phyloP scores from a whole-genome alignment of 148 eudicot genomes.

The Persicaria tinctoria region DNA sequence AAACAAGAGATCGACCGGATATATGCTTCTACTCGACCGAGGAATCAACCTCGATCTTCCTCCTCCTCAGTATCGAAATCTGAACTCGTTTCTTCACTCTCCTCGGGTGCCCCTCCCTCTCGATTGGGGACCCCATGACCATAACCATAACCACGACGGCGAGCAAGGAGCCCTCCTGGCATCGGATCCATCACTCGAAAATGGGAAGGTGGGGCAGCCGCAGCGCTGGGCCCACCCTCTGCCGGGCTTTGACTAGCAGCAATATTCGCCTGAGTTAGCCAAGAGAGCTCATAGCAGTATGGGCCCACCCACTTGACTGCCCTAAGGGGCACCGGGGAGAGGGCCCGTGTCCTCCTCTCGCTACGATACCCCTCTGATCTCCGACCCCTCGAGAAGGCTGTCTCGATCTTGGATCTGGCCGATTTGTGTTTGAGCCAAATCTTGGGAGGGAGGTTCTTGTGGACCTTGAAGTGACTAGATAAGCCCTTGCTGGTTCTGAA shows the following conservation, averaged over 20 bases:
- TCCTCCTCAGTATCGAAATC: too few relatives aligned
- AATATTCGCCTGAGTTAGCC: not conserved
- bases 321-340: slow-evolving; percentile 1
- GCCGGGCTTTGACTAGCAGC: not conserved
- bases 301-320: not conserved
- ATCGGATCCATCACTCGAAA: too few relatives aligned
- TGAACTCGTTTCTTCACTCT: too few relatives aligned
- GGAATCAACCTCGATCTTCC: too few relatives aligned
- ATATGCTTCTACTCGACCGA: too few relatives aligned
- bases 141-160: too few relatives aligned
- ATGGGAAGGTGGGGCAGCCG: too few relatives aligned
- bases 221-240: too few relatives aligned
- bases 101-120: too few relatives aligned
- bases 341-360: not conserved
- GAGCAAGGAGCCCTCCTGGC: too few relatives aligned
- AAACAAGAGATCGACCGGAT: too few relatives aligned
- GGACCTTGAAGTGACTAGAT: slow-evolving; percentile 7
- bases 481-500: not conserved
- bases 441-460: not conserved
- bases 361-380: not conserved
- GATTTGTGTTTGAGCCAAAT: not conserved
- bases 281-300: not conserved
- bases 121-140: too few relatives aligned
- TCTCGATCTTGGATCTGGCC: not conserved
- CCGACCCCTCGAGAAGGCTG: not conserved